Evolutionary conservation across 331 rosid genomes (phyloP), one percentile per base, ranked within the genome.

Genomic region (Quercus phellos): DNA sequence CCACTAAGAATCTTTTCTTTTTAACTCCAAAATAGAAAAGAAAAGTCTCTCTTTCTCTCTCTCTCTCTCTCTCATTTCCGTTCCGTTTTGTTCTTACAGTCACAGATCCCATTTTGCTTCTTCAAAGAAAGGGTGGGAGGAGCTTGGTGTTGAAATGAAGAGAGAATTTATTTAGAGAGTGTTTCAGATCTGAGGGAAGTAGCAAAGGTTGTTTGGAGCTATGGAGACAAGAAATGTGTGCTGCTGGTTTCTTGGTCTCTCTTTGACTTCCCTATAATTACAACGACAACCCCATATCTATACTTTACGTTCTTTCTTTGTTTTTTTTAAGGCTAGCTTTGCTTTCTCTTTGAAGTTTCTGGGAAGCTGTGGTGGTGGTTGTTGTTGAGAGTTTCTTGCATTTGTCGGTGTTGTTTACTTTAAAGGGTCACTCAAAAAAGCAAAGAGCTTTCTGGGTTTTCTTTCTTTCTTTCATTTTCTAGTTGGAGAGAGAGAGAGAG

Each of bases 121-220:
- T 78, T 75, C 27, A 19, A 38, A 77, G 70, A 27, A 16, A 50
- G 58, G 21, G 19, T 51, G 46, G 46, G 46, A 8, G 46, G 46
- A 8, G 46, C 46, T 82, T 79, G 66, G 53, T 34, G 75, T 60
- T 63, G 77, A 35, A 71, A 78, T 38, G 11, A 38, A 7, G 46
- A 38, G 46, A 38, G 46, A 38, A 38, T 38, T 38, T 38, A 38
- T 38, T 8, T 11, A 60, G 64, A 68, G 50, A 58, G 79, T 38
- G 14, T 79, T 84, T 83, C 89, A 91, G 98, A 94, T 94, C 98
- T 94, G 90, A 34, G 81, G 29, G 22, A 46, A 81, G 17, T 11
- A 10, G 84, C 80, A 70, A n/a, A 76, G 80, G 38, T 73, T 86
- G 82, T 87, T 84, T 78, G 27, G 38, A 74, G 75, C 83, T 83